Percentiles rank a stretch among this genome's conserved stretches.
Evolutionary conservation across 75 land plant species (phyloP).

Genomic region (Gnetum montanum): DNA sequence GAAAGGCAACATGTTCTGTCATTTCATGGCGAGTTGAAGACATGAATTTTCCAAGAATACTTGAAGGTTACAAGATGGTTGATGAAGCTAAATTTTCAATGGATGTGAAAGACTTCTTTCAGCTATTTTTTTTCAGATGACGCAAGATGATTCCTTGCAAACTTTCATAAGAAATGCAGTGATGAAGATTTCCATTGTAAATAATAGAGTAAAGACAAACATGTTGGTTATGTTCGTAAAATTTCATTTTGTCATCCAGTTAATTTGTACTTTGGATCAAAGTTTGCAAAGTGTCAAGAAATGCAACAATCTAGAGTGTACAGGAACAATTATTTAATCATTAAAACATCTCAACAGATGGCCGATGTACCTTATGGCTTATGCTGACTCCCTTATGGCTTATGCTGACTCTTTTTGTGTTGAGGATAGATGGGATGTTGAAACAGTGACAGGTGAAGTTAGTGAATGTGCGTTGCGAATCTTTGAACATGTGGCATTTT

Average conservation of each 20-base stretch:
- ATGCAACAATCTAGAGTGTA: slow-evolving; percentile 68
- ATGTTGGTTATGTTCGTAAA: slow-evolving; percentile 74
- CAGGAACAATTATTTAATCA: slow-evolving; percentile 65
- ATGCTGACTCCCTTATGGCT: too few relatives aligned
- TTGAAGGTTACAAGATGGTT: slow-evolving; percentile 51
- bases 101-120: slow-evolving; percentile 65
- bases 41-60: slow-evolving; percentile 47
- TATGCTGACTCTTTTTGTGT: slow-evolving; percentile 84
- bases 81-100: slow-evolving; percentile 71
- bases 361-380: slow-evolving; percentile 81
- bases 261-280: slow-evolving; percentile 81
- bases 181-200: slow-evolving; percentile 83
- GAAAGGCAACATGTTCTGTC: neutral
- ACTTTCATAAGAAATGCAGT: slow-evolving; percentile 76
- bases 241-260: slow-evolving; percentile 89
- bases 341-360: slow-evolving; percentile 81
- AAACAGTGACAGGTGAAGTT: slow-evolving; percentile 15
- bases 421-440: slow-evolving; percentile 87
- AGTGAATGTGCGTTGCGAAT: slow-evolving; percentile 50
- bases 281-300: slow-evolving; percentile 65
- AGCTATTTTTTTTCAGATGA: slow-evolving; percentile 66
- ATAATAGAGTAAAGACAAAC: slow-evolving; percentile 50
- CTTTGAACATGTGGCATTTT: slow-evolving; percentile 72
- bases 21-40: slow-evolving; percentile 31
- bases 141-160: slow-evolving; percentile 41